Percentiles rank a stretch among this genome's conserved stretches.
Conservation (phyloP, 768 basidiomycete species). For the Porpolomopsis calyptriformis region DNA sequence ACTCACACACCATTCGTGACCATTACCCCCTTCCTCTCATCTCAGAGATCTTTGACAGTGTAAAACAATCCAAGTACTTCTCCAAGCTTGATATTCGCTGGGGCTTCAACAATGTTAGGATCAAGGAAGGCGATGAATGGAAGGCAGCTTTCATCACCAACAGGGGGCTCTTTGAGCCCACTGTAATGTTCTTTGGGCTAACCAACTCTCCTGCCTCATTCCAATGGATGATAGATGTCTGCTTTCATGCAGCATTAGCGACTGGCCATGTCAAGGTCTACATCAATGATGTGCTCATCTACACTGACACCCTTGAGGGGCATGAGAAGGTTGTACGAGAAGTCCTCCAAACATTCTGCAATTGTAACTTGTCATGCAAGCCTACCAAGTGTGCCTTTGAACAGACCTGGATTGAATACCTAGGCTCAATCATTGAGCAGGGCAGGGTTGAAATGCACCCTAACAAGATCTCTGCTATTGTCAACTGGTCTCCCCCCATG, state of each 20-base stretch:
- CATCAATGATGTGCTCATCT: background rate
- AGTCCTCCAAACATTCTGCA: background rate
- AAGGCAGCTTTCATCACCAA: constrained; percentile 8
- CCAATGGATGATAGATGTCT: constrained; percentile 5
- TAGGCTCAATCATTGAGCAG: background rate
- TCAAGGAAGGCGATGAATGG: constrained; percentile 5
- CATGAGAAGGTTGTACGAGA: background rate
- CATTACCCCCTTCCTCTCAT: too few relatives aligned
- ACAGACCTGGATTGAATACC: background rate
- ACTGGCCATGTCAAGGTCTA: background rate
- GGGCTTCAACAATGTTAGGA: too few relatives aligned
- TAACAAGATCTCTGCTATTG: background rate
- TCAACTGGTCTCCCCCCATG: background rate
- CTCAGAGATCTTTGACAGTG: too few relatives aligned
- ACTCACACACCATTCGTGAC: too few relatives aligned
- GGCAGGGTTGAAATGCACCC: background rate
- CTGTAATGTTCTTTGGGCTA: constrained; percentile 12
- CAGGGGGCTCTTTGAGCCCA: constrained; percentile 4
- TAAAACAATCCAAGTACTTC: too few relatives aligned
- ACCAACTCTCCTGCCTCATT: constrained; percentile 17
- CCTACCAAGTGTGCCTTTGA: background rate
- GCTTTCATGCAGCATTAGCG: background rate
- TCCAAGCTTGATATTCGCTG: too few relatives aligned
- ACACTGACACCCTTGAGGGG: background rate
- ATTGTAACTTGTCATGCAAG: background rate